phyloP scores from a whole-genome alignment of 2,329 filamentous ascomycete genomes.

The Drechslerella stenobrocha region DNA sequence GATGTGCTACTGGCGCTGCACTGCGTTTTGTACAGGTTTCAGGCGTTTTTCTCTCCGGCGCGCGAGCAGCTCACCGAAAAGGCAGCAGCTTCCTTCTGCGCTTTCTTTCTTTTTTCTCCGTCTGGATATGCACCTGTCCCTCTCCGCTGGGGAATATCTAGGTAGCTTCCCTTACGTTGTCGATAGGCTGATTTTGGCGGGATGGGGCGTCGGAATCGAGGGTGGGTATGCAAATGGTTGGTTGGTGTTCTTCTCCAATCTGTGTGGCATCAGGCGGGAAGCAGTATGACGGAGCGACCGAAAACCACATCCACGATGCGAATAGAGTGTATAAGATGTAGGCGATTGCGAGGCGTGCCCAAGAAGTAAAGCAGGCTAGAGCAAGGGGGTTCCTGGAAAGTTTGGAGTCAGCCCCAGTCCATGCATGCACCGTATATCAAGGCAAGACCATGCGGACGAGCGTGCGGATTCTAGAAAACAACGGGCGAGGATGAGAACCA shows the following conservation, averaged over 20 bases:
- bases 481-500: slow-evolving; percentile 7
- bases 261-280: slow-evolving; percentile 23
- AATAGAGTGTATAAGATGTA: slow-evolving; percentile 23
- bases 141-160: too few relatives aligned
- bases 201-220: slow-evolving; percentile 21
- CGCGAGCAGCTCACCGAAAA: slow-evolving; percentile 40
- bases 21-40: slow-evolving; percentile 44
- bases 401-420: slow-evolving; percentile 42
- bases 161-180: slow-evolving; percentile 10
- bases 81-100: slow-evolving; percentile 44
- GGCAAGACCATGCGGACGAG: slow-evolving; percentile 32
- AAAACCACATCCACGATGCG: slow-evolving; percentile 14
- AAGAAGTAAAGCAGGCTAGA: slow-evolving; percentile 30
- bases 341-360: slow-evolving; percentile 40
- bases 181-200: slow-evolving; percentile 31
- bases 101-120: slow-evolving; percentile 23
- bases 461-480: slow-evolving; percentile 41
- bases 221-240: slow-evolving; percentile 15
- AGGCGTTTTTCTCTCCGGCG: slow-evolving; percentile 40
- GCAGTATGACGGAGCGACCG: slow-evolving; percentile 24
- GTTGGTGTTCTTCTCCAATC: background rate
- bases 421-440: slow-evolving; percentile 44
- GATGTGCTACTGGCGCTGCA: slow-evolving; percentile 39
- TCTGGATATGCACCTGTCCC: too few relatives aligned
- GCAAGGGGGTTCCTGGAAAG: slow-evolving; percentile 41